Percentiles rank a stretch among this genome's conserved stretches.
Evolutionary conservation across 805 yeast genomes (phyloP).

Genomic region (Cyberlindnera euphorbiiphila): DNA sequence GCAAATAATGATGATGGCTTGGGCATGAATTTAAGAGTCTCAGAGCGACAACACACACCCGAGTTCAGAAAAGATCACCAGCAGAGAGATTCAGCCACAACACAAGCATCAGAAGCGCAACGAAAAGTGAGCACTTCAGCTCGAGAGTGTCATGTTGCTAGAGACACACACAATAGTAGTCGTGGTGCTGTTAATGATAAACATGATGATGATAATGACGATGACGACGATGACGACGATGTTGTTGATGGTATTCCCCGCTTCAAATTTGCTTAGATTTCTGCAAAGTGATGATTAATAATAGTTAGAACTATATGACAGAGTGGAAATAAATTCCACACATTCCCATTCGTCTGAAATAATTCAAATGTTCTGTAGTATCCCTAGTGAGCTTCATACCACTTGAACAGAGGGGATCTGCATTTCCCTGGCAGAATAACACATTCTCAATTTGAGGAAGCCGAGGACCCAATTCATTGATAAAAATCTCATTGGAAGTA

Average conservation of each 20-base stretch:
- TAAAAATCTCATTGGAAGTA: slow-evolving; percentile 23
- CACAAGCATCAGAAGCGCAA: not conserved
- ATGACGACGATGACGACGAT: slow-evolving; percentile 26
- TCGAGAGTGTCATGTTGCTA: too few relatives aligned
- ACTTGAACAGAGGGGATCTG: slow-evolving; percentile 48
- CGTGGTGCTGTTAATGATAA: too few relatives aligned
- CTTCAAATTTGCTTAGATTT: slow-evolving; percentile 28
- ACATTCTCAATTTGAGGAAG: slow-evolving; percentile 43
- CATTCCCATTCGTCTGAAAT: slow-evolving; percentile 27
- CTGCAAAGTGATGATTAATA: not conserved
- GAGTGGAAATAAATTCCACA: slow-evolving; percentile 23
- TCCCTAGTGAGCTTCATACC: slow-evolving; percentile 21
- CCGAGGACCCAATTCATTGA: slow-evolving; percentile 21
- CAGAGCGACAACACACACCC: slow-evolving; percentile 12
- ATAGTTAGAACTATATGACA: not conserved
- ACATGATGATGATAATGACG: slow-evolving; percentile 7
- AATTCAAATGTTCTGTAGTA: slow-evolving; percentile 27
- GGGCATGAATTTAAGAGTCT: slow-evolving; percentile 21
- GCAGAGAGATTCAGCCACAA: too few relatives aligned
- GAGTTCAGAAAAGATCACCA: slow-evolving; percentile 18
- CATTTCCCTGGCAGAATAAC: slow-evolving; percentile 68
- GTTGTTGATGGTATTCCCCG: slow-evolving; percentile 34
- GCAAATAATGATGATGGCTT: slow-evolving; percentile 20
- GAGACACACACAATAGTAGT: too few relatives aligned
- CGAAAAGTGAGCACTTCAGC: not conserved